Evolutionary conservation across 129 eudicot genomes (phyloP).

Genomic region (Artemisia argyi): DNA sequence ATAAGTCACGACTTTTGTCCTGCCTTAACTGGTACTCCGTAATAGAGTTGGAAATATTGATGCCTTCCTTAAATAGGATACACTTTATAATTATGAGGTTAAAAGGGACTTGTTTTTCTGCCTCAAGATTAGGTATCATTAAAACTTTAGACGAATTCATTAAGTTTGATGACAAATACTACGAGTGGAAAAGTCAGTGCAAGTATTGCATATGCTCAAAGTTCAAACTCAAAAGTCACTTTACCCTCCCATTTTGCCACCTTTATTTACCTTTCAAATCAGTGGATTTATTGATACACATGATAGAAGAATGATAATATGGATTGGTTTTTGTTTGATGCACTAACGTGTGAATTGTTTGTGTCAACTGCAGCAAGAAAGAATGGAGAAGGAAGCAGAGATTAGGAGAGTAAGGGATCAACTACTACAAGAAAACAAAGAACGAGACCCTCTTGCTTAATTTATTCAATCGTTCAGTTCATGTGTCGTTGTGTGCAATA

Average conservation of each 20-base stretch:
- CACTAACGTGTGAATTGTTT: neutral
- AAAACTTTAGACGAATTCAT: neutral
- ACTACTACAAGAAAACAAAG: constrained; percentile 52
- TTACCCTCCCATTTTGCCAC: no score
- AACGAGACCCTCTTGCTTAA: constrained; percentile 58
- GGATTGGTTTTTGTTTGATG: no score
- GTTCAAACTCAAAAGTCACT: no score
- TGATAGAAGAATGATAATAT: no score
- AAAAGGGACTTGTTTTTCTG: neutral
- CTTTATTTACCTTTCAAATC: no score
- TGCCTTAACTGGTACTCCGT: no score
- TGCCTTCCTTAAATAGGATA: no score
- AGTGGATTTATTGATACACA: no score
- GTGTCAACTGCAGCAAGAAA: constrained; percentile 48
- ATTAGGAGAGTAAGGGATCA: constrained; percentile 72
- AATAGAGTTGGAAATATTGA: no score
- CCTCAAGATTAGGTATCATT: neutral
- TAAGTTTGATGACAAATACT: neutral
- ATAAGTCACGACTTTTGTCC: neutral
- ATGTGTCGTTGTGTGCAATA: constrained; percentile 8
- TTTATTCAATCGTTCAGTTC: constrained; percentile 9
- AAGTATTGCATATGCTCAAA: no score
- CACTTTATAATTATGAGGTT: neutral
- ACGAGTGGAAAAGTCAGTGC: no score
- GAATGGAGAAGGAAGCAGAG: constrained; percentile 71